A percentile compares a stretch with the other conserved stretches of the same genome.
Conservation (phyloP, 2,329 filamentous ascomycete genomes). For the Rutstroemia sp. region DNA sequence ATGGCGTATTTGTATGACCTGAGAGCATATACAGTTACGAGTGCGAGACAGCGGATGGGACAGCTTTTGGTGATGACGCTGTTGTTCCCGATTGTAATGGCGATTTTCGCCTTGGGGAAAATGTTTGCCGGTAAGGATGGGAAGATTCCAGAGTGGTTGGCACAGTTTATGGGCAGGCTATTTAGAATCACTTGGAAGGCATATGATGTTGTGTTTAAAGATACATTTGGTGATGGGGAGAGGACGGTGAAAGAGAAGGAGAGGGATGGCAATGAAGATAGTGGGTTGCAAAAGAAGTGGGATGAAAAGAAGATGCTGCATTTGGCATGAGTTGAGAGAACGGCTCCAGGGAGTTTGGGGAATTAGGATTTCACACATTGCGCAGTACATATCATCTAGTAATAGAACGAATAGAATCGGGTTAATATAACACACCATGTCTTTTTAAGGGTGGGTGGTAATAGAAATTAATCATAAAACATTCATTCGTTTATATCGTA, state of each 20-base stretch:
- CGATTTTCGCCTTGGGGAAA: conserved; percentile 42
- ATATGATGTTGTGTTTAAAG: conserved; percentile 59
- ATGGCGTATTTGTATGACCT: conserved; percentile 63
- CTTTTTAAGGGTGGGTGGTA: no score
- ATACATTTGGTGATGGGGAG: conserved; percentile 81
- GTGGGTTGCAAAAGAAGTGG: conserved; percentile 5
- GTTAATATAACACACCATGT: no score
- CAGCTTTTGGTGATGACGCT: conserved; percentile 50
- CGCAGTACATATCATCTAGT: no score
- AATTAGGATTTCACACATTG: no score
- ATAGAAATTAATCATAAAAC: no score
- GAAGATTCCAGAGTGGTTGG: conserved; percentile 60
- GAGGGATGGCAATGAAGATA: conserved; percentile 14
- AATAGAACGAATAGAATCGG: no score
- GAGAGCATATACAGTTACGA: conserved; percentile 64
- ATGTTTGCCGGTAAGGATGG: conserved; percentile 60
- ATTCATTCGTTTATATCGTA: not conserved
- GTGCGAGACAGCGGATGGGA: conserved; percentile 57
- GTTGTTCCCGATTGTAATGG: conserved; percentile 51
- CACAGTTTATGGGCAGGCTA: conserved; percentile 40
- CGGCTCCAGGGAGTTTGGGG: no score
- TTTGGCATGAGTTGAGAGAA: not conserved
- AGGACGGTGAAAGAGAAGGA: conserved; percentile 36
- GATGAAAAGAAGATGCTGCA: not conserved
- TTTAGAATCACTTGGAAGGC: conserved; percentile 53